Evolutionary conservation across 805 yeast species (phyloP).

Genomic region (Jamesozyma piceae): DNA sequence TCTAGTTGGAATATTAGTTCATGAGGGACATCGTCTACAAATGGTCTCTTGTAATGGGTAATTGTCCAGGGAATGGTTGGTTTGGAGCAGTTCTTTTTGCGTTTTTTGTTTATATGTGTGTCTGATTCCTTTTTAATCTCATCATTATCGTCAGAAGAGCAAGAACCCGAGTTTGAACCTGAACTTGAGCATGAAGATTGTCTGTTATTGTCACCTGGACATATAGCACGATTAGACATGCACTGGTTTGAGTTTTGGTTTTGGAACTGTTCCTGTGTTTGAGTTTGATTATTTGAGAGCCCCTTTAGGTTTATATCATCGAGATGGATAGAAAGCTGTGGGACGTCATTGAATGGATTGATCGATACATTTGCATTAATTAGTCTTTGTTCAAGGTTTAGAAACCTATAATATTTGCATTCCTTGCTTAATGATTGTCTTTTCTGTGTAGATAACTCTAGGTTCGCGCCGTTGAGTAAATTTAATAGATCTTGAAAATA

Average conservation of each 20-base stretch:
- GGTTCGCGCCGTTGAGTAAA: constrained; percentile 44
- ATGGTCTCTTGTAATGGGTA: constrained; percentile 37
- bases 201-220: background rate
- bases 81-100: background rate
- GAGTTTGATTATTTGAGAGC: background rate
- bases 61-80: constrained; percentile 6
- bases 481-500: constrained; percentile 48
- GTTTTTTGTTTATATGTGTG: background rate
- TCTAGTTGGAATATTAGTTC: constrained; percentile 35
- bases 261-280: background rate
- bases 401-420: constrained; percentile 65
- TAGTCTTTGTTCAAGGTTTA: constrained; percentile 57
- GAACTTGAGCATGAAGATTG: background rate
- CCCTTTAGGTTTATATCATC: constrained; percentile 27
- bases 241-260: constrained; percentile 16
- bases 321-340: constrained; percentile 49
- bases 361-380: constrained; percentile 1
- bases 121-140: background rate
- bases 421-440: constrained; percentile 52
- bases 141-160: background rate
- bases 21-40: constrained; percentile 30
- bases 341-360: constrained; percentile 18
- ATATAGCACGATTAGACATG: constrained; percentile 29
- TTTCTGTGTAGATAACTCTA: constrained; percentile 44
- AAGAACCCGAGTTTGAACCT: background rate